phyloP scores from a whole-genome alignment of 805 yeast genomes.

The Debaryomyces hansenii region DNA sequence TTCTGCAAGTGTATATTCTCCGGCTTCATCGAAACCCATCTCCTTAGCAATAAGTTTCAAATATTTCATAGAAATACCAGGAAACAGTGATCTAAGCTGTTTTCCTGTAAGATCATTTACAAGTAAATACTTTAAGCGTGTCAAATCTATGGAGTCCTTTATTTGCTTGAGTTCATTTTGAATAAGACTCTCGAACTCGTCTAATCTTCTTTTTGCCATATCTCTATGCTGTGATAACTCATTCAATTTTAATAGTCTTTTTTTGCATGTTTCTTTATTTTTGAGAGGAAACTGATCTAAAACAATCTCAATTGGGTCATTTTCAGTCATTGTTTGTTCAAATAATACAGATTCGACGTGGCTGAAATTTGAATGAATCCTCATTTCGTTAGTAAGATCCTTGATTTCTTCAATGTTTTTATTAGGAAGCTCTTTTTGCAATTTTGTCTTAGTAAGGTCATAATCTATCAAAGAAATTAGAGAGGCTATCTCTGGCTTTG shows the following conservation, averaged over 20 bases:
- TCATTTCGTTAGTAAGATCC: conserved; percentile 1
- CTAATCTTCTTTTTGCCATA: neutral
- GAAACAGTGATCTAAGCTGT: conserved; percentile 12
- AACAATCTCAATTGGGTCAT: neutral
- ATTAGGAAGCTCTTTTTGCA: conserved; percentile 13
- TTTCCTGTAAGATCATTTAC: conserved; percentile 16
- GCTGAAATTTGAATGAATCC: conserved; percentile 1
- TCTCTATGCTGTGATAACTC: neutral
- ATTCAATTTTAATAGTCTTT: neutral
- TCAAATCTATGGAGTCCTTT: conserved; percentile 5
- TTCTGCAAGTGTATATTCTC: conserved; percentile 25
- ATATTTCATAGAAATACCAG: conserved; percentile 7
- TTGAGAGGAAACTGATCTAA: conserved; percentile 10
- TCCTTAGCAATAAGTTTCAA: neutral
- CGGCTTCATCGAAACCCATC: conserved; percentile 5
- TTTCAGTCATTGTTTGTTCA: conserved; percentile 1
- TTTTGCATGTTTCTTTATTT: conserved; percentile 1
- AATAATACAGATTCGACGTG: conserved; percentile 3
- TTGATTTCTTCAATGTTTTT: conserved; percentile 10
- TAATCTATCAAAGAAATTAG: conserved; percentile 6
- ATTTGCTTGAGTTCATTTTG: conserved; percentile 2
- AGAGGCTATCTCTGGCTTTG: conserved; percentile 6
- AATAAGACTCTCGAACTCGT: neutral
- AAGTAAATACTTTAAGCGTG: conserved; percentile 10
- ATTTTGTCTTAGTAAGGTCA: conserved; percentile 12